A percentile compares a stretch with the other conserved stretches of the same genome.
Evolutionary conservation across 441 rosid species (phyloP).

Genomic region (Geranium incanum): DNA sequence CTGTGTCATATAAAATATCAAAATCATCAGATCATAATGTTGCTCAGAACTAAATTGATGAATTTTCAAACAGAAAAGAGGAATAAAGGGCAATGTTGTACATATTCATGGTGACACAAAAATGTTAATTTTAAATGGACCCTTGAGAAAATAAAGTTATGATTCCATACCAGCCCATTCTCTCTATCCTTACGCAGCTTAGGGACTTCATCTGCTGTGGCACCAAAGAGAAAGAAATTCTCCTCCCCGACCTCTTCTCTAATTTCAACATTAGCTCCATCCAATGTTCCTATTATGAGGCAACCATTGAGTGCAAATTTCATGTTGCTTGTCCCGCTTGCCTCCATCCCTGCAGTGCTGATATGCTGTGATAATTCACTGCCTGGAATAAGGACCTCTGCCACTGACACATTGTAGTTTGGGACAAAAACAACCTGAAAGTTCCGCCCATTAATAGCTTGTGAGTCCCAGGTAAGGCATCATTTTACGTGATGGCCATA

Average conservation of each 20-base stretch:
- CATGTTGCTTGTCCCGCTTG: conserved; percentile 99
- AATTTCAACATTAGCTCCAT: conserved; percentile 96
- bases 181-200: conserved; percentile 80
- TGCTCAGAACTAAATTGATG: background rate
- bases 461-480: background rate
- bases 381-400: conserved; percentile 90
- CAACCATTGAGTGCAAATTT: conserved; percentile 97
- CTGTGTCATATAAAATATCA: conserved; percentile 36
- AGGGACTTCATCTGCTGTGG: conserved; percentile 68
- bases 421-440: conserved; percentile 82
- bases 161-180: conserved; percentile 56
- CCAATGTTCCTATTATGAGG: conserved; percentile 80
- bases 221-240: conserved; percentile 92
- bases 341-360: conserved; percentile 99
- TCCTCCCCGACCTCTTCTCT: conserved; percentile 89
- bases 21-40: conserved; percentile 7
- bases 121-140: background rate
- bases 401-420: conserved; percentile 92
- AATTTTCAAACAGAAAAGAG: background rate
- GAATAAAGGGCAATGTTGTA: background rate
- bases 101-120: background rate
- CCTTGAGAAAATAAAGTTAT: background rate
- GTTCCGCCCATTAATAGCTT: background rate
- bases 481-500: background rate
- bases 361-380: conserved; percentile 97